Evolutionary conservation across 176 grass and related monocot genomes (phyloP).

Genomic region (Stipa capillata): DNA sequence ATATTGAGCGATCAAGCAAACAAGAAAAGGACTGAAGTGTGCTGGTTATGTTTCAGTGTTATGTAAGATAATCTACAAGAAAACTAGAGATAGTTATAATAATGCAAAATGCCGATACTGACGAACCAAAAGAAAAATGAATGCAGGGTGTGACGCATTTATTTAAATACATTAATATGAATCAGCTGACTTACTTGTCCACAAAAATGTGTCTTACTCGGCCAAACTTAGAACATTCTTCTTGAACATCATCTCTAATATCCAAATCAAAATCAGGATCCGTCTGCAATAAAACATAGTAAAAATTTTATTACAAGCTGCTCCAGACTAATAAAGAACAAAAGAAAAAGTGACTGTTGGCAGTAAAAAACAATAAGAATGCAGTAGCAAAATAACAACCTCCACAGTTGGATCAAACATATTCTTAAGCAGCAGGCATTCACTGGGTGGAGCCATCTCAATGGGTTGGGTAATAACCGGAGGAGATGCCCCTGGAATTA

Average conservation of each 20-base stretch:
- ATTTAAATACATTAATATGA: constrained; percentile 1
- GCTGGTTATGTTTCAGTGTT: neutral
- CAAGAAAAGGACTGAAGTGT: neutral
- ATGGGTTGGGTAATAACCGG: constrained; percentile 26
- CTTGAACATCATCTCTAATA: constrained; percentile 73
- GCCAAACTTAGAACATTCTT: constrained; percentile 73
- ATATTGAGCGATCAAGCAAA: neutral
- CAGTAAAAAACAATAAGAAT: neutral
- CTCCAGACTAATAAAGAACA: neutral
- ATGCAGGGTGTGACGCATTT: neutral
- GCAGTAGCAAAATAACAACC: constrained; percentile 38
- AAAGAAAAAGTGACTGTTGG: neutral
- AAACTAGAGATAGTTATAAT: neutral
- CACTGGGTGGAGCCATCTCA: constrained; percentile 48
- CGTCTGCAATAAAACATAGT: constrained; percentile 37
- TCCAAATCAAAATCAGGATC: constrained; percentile 90
- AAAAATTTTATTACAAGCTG: neutral
- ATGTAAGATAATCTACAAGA: neutral
- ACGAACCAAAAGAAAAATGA: neutral
- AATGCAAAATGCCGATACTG: neutral
- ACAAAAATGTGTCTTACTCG: constrained; percentile 66
- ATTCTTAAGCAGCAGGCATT: constrained; percentile 92
- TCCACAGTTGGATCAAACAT: constrained; percentile 91
- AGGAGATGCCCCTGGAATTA: constrained; percentile 34
- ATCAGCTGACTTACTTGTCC: constrained; percentile 49